Evolutionary conservation across 352 stramenopile genomes (phyloP).

Genomic region (Phytophthora macrochlamydospora): DNA sequence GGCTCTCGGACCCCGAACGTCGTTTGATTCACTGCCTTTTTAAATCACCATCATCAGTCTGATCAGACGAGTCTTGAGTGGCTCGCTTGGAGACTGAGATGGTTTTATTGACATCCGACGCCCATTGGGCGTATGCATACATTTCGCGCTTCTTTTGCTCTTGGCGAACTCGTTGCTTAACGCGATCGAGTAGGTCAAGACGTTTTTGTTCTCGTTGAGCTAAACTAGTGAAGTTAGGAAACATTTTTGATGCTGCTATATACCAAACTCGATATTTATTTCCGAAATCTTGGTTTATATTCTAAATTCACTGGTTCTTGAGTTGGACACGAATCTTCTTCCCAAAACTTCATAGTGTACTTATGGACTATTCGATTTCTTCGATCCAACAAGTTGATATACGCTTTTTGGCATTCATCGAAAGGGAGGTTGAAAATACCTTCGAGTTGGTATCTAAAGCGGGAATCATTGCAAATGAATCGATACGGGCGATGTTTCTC

Average conservation of each 20-base stretch:
- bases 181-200: background rate
- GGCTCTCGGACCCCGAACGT: no score
- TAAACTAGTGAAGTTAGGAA: conserved; percentile 2
- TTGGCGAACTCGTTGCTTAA: background rate
- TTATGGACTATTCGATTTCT: background rate
- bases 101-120: background rate
- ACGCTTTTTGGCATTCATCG: background rate
- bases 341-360: background rate
- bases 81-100: background rate
- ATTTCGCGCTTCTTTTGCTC: background rate
- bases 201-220: conserved; percentile 1
- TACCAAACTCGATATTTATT: no score
- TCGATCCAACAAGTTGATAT: background rate
- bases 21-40: background rate
- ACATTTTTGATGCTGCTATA: background rate
- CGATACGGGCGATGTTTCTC: no score
- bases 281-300: background rate
- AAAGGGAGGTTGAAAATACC: background rate
- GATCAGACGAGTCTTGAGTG: background rate
- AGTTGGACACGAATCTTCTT: background rate
- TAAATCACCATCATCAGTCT: background rate
- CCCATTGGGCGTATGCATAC: background rate
- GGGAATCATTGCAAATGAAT: no score
- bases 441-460: background rate
- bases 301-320: background rate